Evolutionary conservation across 1,139 yeast species (phyloP).

Genomic region (Keqinozyma sinolaborantium): DNA sequence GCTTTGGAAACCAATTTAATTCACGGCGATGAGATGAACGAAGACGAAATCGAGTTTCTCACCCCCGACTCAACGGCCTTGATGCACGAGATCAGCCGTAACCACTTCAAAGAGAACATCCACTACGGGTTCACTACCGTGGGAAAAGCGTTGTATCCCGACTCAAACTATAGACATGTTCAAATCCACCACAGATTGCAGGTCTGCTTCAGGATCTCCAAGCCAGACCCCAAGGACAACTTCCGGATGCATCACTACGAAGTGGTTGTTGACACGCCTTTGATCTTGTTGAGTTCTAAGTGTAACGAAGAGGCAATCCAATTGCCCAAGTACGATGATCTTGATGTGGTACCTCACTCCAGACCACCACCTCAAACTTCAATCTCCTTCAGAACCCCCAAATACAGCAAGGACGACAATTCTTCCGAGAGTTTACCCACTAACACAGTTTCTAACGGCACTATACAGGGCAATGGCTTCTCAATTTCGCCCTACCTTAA

Average conservation of each 20-base stretch:
- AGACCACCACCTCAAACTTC: constrained; percentile 3
- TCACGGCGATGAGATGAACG: constrained; percentile 21
- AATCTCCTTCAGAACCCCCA: constrained; percentile 33
- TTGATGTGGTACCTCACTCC: constrained; percentile 8
- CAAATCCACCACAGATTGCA: constrained; percentile 75
- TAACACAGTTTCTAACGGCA: constrained; percentile 11
- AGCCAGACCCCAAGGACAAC: constrained; percentile 52
- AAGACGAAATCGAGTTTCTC: constrained; percentile 18
- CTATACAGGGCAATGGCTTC: constrained; percentile 27
- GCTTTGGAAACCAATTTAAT: constrained; percentile 38
- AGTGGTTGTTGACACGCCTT: constrained; percentile 85
- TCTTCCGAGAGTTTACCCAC: background rate
- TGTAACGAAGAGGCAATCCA: constrained; percentile 68
- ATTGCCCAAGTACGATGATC: constrained; percentile 60
- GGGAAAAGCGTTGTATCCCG: constrained; percentile 55
- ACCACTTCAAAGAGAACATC: constrained; percentile 25
- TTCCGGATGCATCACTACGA: constrained; percentile 77
- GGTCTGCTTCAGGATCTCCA: constrained; percentile 74
- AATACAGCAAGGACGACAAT: constrained; percentile 16
- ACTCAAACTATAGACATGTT: constrained; percentile 66
- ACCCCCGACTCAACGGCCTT: constrained; percentile 28
- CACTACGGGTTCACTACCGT: constrained; percentile 36
- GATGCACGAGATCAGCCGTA: constrained; percentile 21
- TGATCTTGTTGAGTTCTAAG: constrained; percentile 64
- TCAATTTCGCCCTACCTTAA: constrained; percentile 29